These are phyloP conservation scores for Saturnispora diversa DNA, from an alignment of 805 yeast genomes.

Conservation along the genomic window DNA sequence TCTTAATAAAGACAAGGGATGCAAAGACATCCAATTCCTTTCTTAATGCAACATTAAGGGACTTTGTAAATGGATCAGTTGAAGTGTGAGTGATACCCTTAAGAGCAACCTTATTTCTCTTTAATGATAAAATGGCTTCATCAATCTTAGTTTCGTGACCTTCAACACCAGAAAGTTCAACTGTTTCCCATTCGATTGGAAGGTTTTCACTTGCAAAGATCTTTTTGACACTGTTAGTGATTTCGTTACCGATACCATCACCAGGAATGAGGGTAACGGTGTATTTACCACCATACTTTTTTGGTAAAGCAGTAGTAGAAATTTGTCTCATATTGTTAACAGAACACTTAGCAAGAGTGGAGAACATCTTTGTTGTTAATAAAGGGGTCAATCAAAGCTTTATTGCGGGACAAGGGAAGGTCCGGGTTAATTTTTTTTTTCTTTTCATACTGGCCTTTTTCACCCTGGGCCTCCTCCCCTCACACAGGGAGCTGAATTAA, in stretches of 20 bases:
- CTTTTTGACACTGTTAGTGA: conserved; percentile 85
- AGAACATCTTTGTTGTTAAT: conserved; percentile 21
- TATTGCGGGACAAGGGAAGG: conserved; percentile 8
- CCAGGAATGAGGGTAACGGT: conserved; percentile 95
- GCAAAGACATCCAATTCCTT: conserved; percentile 95
- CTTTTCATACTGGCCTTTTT: no score
- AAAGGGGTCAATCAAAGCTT: no score
- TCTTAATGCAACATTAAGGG: conserved; percentile 92
- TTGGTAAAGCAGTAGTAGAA: conserved; percentile 47
- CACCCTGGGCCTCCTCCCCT: no score
- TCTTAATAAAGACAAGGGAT: conserved; percentile 86
- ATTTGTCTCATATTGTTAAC: conserved; percentile 21
- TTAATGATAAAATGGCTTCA: conserved; percentile 82
- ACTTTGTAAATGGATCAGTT: conserved; percentile 64
- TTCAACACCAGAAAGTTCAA: conserved; percentile 56
- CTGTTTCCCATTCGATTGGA: conserved; percentile 90
- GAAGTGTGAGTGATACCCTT: conserved; percentile 95
- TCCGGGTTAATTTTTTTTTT: no score
- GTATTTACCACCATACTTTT: conserved; percentile 90
- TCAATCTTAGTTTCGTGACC: conserved; percentile 45
- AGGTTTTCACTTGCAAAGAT: conserved; percentile 81
- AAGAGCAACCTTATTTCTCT: conserved; percentile 94
- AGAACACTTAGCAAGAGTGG: conserved; percentile 19
- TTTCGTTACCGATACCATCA: conserved; percentile 96
- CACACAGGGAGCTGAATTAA: no score